phyloP scores from a whole-genome alignment of 2,329 filamentous ascomycete genomes.

The Pyrenophora teres region DNA sequence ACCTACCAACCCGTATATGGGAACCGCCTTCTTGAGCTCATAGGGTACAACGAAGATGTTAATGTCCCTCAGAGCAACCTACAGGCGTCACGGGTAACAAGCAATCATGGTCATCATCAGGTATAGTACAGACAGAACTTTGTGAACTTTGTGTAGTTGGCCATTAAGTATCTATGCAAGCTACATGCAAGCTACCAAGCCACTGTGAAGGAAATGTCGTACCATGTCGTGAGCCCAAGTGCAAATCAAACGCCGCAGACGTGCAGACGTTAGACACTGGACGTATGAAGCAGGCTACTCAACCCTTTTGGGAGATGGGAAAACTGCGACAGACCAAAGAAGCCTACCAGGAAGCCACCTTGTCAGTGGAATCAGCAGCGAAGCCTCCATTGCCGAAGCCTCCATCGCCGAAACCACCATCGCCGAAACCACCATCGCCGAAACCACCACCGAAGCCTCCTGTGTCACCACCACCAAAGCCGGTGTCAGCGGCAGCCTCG shows the following conservation, averaged over 20 bases:
- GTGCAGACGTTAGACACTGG: not conserved
- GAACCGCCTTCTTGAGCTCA: no score
- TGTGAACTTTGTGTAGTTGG: constrained; percentile 13
- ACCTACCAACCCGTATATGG: no score
- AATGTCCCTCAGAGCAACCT: no score
- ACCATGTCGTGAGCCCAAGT: not conserved
- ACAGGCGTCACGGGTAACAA: no score
- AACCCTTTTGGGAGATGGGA: not conserved
- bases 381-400: constrained; percentile 15
- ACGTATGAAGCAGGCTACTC: not conserved
- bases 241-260: not conserved
- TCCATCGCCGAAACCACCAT: constrained; percentile 3
- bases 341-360: constrained; percentile 37
- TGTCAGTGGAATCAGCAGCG: constrained; percentile 24
- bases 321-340: not conserved
- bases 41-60: not conserved
- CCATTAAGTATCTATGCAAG: not conserved
- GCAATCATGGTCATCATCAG: not conserved
- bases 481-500: constrained; percentile 6
- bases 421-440: not conserved
- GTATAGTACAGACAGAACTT: constrained; percentile 2
- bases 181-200: constrained; percentile 9
- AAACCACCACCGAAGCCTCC: constrained; percentile 9
- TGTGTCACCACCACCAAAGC: constrained; percentile 13
- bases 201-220: constrained; percentile 15